A percentile compares a stretch with the other conserved stretches of the same genome.
Conservation (phyloP, 129 eudicot species). For the Flaveria ramosissima region DNA sequence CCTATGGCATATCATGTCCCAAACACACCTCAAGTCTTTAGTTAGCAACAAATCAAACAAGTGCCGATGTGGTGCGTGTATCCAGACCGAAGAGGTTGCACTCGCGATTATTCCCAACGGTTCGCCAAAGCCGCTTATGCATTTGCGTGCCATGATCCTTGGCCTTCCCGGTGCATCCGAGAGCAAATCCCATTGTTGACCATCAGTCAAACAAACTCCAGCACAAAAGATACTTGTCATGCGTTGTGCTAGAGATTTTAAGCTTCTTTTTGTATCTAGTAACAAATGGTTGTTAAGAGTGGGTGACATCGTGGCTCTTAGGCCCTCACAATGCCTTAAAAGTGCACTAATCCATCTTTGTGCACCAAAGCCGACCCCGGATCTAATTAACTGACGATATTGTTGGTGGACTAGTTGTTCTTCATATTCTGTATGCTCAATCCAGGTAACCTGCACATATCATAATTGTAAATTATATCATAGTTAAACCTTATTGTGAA, state of each 20-base stretch:
- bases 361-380: slow-evolving; percentile 29
- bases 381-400: slow-evolving; percentile 21
- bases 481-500: not conserved
- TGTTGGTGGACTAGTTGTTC: slow-evolving; percentile 4
- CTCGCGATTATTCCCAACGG: slow-evolving; percentile 16
- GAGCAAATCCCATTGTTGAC: slow-evolving; percentile 24
- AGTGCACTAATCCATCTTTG: slow-evolving; percentile 38
- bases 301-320: slow-evolving; percentile 11
- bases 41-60: slow-evolving; percentile 22
- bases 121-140: slow-evolving; percentile 14
- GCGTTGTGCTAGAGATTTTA: slow-evolving; percentile 23
- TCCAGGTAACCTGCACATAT: slow-evolving; percentile 29
- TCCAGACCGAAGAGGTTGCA: slow-evolving; percentile 20
- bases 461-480: not conserved
- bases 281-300: not conserved
- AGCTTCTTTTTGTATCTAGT: slow-evolving; percentile 12
- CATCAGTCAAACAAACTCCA: slow-evolving; percentile 26
- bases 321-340: slow-evolving; percentile 15
- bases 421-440: slow-evolving; percentile 32
- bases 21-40: slow-evolving; percentile 21
- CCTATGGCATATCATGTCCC: slow-evolving; percentile 22
- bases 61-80: slow-evolving; percentile 10
- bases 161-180: not conserved
- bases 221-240: slow-evolving; percentile 24
- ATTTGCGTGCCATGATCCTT: slow-evolving; percentile 22